Conservation (phyloP, 371 early-diverging fungal species). For the Haplosporangium sp. region DNA sequence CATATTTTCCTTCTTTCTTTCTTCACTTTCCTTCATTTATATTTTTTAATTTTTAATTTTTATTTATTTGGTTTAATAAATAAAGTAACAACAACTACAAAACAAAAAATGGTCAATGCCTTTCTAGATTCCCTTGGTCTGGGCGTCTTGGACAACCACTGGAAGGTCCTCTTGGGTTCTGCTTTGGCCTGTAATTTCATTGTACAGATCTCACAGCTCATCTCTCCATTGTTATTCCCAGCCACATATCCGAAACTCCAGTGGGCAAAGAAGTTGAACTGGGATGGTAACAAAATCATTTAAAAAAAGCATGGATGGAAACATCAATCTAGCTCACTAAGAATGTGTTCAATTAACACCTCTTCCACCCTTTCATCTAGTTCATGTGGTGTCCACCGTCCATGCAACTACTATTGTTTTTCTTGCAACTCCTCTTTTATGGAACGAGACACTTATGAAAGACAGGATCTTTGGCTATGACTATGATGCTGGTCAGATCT, state of each 20-base stretch:
- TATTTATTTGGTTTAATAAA: not conserved
- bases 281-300: slow-evolving; percentile 37
- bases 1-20: too few relatives aligned
- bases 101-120: slow-evolving; percentile 5
- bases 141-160: slow-evolving; percentile 57
- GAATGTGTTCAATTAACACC: too few relatives aligned
- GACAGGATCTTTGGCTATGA: slow-evolving; percentile 86
- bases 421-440: slow-evolving; percentile 73
- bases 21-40: too few relatives aligned
- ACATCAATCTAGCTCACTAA: not conserved
- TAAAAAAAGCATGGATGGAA: not conserved
- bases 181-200: slow-evolving; percentile 65
- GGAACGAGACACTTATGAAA: slow-evolving; percentile 68
- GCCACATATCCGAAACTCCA: slow-evolving; percentile 70
- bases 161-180: slow-evolving; percentile 59
- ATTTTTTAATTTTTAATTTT: too few relatives aligned
- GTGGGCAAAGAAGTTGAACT: slow-evolving; percentile 61
- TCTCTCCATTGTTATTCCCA: slow-evolving; percentile 72
- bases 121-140: slow-evolving; percentile 53
- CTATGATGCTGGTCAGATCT: slow-evolving; percentile 76
- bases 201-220: slow-evolving; percentile 65
- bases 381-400: slow-evolving; percentile 74
- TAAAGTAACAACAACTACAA: not conserved
- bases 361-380: slow-evolving; percentile 17
- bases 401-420: slow-evolving; percentile 72